A percentile compares a stretch with the other conserved stretches of the same genome.
These are phyloP conservation scores for Rhodotorula paludigena DNA, from an alignment of 768 basidiomycete genomes.

Conservation along the genomic window DNA sequence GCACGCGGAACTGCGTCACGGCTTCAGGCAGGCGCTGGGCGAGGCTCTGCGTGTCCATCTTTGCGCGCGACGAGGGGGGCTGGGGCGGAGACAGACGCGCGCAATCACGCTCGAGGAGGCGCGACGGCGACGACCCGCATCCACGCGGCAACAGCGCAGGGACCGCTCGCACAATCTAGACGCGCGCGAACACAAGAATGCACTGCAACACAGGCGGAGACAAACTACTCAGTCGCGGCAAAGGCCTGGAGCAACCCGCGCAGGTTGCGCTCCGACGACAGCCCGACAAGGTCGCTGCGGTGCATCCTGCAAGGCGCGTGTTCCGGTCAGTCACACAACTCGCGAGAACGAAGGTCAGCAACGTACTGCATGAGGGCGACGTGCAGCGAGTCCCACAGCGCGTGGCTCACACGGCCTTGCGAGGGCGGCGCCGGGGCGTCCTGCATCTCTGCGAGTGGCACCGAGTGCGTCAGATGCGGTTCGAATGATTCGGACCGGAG, in stretches of 20 bases:
- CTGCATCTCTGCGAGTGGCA: constrained; percentile 11
- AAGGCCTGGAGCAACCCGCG: constrained; percentile 1
- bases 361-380: constrained; percentile 45
- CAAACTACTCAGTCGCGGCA: not conserved
- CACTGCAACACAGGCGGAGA: not conserved
- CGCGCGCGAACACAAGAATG: not conserved
- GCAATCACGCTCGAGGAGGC: not conserved
- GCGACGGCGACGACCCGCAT: not conserved
- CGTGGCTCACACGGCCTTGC: constrained; percentile 59
- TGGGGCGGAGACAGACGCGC: not conserved
- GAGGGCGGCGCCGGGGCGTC: constrained; percentile 53
- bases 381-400: constrained; percentile 83
- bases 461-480: not conserved
- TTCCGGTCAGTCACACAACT: too few relatives aligned
- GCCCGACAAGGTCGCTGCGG: constrained; percentile 15
- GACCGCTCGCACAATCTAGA: too few relatives aligned
- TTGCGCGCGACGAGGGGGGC: not conserved
- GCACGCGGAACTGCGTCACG: constrained; percentile 20
- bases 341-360: too few relatives aligned
- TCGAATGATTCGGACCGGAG: not conserved
- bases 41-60: constrained; percentile 15
- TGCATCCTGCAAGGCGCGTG: constrained; percentile 13
- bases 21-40: constrained; percentile 23
- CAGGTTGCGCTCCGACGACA: constrained; percentile 8
- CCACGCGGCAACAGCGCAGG: too few relatives aligned